These are phyloP conservation scores for Tetrahymena borealis DNA, from an alignment of 73 alveolate species.

Conservation along the genomic window DNA sequence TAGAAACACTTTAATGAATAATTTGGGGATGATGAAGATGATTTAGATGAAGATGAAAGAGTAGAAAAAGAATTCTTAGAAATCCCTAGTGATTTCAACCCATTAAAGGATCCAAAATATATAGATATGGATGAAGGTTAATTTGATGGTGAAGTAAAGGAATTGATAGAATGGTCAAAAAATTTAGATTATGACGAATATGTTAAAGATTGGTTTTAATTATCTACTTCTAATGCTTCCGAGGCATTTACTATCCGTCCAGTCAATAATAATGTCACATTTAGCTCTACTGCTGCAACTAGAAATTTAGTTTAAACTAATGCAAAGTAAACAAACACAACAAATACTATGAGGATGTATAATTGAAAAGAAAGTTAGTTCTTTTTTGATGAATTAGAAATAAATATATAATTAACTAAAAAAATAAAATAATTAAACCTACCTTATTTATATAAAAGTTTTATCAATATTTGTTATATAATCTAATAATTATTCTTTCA, in stretches of 20 bases:
- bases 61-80: neutral
- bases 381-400: too few relatives aligned
- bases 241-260: constrained; percentile 26
- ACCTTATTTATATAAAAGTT: too few relatives aligned
- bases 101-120: neutral
- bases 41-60: neutral
- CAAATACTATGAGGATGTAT: too few relatives aligned
- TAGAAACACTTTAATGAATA: neutral
- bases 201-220: constrained; percentile 70
- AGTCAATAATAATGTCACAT: neutral
- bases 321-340: neutral
- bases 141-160: constrained; percentile 31
- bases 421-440: too few relatives aligned
- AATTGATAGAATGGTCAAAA: constrained; percentile 82
- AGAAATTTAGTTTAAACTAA: neutral
- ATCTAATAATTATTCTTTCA: too few relatives aligned
- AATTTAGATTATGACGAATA: constrained; percentile 83
- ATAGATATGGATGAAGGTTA: constrained; percentile 39
- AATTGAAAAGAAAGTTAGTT: too few relatives aligned
- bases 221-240: constrained; percentile 68
- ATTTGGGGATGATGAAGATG: neutral
- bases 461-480: too few relatives aligned
- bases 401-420: too few relatives aligned
- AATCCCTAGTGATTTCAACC: neutral
- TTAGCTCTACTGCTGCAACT: neutral